phyloP scores from a whole-genome alignment of 805 yeast genomes.

The Candida ipomoeae region DNA sequence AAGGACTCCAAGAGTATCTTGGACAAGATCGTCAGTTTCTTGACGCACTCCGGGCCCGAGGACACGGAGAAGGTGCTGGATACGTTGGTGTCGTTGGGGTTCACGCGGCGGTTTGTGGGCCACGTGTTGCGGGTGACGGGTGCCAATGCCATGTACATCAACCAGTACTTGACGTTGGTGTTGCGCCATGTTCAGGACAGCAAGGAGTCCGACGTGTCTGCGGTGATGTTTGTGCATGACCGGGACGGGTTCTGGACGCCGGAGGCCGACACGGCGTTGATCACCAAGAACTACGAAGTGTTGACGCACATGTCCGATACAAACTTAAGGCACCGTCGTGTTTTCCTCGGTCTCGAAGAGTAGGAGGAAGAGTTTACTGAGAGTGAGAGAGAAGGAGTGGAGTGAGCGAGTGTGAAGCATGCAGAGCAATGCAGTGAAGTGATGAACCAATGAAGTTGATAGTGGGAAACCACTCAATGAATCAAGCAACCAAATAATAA shows the following conservation, averaged over 20 bases:
- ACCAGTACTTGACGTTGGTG: slow-evolving; percentile 10
- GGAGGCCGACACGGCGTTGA: slow-evolving; percentile 15
- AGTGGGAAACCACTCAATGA: no score
- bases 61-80: slow-evolving; percentile 11
- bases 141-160: slow-evolving; percentile 13
- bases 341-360: slow-evolving; percentile 14
- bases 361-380: neutral
- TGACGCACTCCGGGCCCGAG: slow-evolving; percentile 7
- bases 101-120: slow-evolving; percentile 14
- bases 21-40: slow-evolving; percentile 6
- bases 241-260: slow-evolving; percentile 18
- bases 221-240: slow-evolving; percentile 9
- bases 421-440: no score
- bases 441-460: no score
- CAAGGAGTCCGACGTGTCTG: slow-evolving; percentile 1
- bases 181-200: slow-evolving; percentile 7
- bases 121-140: slow-evolving; percentile 17
- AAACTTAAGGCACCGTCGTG: slow-evolving; percentile 11
- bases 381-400: no score
- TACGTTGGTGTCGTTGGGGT: slow-evolving; percentile 12
- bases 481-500: no score
- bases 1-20: slow-evolving; percentile 9
- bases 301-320: slow-evolving; percentile 12
- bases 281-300: slow-evolving; percentile 4
- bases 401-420: no score